Conservation (phyloP, 352 stramenopile species). For the Globisporangium middletonii region DNA sequence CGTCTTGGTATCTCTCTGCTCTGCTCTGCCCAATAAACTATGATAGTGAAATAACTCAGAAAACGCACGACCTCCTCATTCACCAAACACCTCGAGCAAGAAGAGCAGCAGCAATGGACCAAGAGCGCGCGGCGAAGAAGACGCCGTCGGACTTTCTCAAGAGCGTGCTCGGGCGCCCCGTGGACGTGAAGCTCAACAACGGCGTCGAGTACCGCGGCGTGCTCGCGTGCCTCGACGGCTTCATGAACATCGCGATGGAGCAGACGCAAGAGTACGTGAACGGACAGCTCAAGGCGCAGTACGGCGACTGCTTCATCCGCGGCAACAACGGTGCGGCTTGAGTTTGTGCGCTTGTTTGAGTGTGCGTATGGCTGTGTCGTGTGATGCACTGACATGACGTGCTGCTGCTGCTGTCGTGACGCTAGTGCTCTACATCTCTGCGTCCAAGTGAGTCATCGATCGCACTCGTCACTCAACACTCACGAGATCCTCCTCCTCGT, state of each 20-base stretch:
- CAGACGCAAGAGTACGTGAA: constrained; percentile 99
- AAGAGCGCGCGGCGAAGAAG: constrained; percentile 56
- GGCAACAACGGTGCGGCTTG: constrained; percentile 95
- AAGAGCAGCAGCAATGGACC: constrained; percentile 24
- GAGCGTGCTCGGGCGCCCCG: constrained; percentile 91
- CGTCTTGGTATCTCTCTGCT: background rate
- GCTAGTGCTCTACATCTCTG: constrained; percentile 81
- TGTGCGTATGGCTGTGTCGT: background rate
- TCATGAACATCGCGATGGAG: constrained; percentile 99
- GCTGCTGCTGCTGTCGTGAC: background rate
- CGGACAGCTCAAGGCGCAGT: constrained; percentile 98
- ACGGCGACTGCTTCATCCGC: constrained; percentile 99
- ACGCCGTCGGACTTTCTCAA: constrained; percentile 91
- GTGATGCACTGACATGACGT: constrained; percentile 1
- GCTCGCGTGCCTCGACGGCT: constrained; percentile 98
- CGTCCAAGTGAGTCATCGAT: constrained; percentile 55
- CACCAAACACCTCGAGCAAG: background rate
- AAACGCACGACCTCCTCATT: no score
- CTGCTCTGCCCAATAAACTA: background rate
- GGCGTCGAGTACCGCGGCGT: constrained; percentile 98
- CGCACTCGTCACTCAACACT: background rate
- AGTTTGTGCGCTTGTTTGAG: constrained; percentile 2
- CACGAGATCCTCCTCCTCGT: background rate
- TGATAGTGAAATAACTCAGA: no score
- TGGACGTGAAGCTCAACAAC: constrained; percentile 99